A percentile compares a stretch with the other conserved stretches of the same genome.
These are phyloP conservation scores for Solanum ahanhuiri DNA, from an alignment of 257 asterid genomes.

Conservation along the genomic window DNA sequence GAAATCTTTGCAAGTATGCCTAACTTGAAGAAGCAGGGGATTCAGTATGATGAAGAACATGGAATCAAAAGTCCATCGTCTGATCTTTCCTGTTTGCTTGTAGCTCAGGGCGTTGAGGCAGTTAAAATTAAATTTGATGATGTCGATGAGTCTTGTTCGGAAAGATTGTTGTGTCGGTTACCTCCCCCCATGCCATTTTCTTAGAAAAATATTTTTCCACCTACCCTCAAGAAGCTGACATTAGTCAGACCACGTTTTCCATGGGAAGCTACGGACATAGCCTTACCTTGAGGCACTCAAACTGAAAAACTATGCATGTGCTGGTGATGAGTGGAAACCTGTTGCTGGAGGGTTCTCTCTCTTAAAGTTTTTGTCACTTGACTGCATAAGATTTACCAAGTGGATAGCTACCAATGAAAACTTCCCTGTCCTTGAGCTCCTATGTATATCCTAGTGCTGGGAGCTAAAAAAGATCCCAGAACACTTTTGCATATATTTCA, in stretches of 20 bases:
- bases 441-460: slow-evolving; percentile 1
- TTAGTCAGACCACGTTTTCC: neutral
- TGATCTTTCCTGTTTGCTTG: neutral
- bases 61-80: neutral
- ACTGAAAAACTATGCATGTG: neutral
- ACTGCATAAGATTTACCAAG: no score
- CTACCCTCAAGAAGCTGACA: neutral
- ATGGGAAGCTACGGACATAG: neutral
- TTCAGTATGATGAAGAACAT: neutral
- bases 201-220: slow-evolving; percentile 4
- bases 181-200: neutral
- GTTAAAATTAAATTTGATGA: neutral
- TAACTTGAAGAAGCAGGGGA: slow-evolving; percentile 12
- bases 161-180: neutral
- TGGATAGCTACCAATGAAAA: neutral
- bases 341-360: neutral
- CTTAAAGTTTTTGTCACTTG: neutral
- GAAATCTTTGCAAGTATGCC: neutral
- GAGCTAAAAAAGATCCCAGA: slow-evolving; percentile 13
- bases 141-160: neutral
- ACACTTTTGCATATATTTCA: slow-evolving; percentile 10
- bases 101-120: neutral
- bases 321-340: neutral
- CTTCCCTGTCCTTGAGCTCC: slow-evolving; percentile 11
- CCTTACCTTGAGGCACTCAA: neutral